These are phyloP conservation scores for Oryza brachyantha DNA, from an alignment of 176 grass and related monocot species.

Conservation along the genomic window DNA sequence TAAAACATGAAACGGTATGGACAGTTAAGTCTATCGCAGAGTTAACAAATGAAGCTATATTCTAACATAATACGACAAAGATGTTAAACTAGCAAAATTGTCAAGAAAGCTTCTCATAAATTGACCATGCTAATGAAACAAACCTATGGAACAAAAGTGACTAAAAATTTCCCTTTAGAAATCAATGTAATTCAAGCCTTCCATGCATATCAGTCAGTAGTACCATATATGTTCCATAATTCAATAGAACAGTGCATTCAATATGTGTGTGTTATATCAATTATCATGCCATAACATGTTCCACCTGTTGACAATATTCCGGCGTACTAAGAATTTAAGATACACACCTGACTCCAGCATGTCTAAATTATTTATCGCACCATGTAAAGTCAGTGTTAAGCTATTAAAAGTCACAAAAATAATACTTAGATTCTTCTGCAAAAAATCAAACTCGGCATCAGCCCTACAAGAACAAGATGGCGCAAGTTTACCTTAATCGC, in stretches of 20 bases:
- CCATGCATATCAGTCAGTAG: background rate
- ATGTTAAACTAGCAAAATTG: background rate
- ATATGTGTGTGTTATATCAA: background rate
- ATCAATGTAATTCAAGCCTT: too few species aligned
- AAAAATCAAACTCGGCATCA: slow-evolving; percentile 24
- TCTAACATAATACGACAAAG: background rate
- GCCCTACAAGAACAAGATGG: slow-evolving; percentile 6
- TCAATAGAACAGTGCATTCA: background rate
- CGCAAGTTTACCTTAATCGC: slow-evolving; percentile 57
- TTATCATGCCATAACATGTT: background rate
- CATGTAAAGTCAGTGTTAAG: background rate
- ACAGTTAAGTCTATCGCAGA: background rate
- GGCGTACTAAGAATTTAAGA: background rate
- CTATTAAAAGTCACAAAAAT: background rate
- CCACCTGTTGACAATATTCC: background rate
- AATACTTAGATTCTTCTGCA: background rate
- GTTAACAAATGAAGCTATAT: background rate
- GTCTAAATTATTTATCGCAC: background rate
- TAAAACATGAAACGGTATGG: background rate
- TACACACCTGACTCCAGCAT: background rate
- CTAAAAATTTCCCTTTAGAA: too few species aligned
- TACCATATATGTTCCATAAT: background rate
- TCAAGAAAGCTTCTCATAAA: background rate
- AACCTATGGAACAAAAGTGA: too few species aligned
- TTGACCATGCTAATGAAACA: background rate